A percentile compares a stretch with the other conserved stretches of the same genome.
These are phyloP conservation scores for Podaxis rugospora DNA, from an alignment of 768 basidiomycete species.

Conservation along the genomic window DNA sequence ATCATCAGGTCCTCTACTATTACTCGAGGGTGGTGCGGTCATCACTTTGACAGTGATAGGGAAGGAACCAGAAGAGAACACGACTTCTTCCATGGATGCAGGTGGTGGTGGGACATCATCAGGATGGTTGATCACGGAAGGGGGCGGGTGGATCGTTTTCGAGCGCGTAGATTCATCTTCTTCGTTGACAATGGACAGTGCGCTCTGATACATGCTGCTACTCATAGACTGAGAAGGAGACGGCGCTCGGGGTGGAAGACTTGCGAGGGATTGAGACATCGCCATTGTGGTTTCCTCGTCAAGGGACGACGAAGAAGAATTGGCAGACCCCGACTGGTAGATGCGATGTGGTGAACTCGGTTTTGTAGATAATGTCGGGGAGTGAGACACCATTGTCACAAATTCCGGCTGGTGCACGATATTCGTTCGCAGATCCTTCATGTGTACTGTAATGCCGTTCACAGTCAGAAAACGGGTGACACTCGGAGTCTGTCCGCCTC, in stretches of 20 bases:
- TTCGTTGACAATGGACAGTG: conserved; percentile 7
- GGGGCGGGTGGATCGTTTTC: neutral
- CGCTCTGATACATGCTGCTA: conserved; percentile 79
- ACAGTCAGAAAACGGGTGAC: conserved; percentile 49
- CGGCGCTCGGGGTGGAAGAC: conserved; percentile 44
- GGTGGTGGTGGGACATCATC: neutral
- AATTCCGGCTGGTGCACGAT: neutral
- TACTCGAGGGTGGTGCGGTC: conserved; percentile 34
- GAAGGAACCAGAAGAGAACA: conserved; percentile 61
- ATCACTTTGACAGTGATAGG: conserved; percentile 54
- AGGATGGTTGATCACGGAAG: neutral
- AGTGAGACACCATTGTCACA: neutral
- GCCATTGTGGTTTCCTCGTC: conserved; percentile 61
- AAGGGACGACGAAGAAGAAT: conserved; percentile 54
- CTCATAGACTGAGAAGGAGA: conserved; percentile 45
- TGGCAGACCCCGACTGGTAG: conserved; percentile 35
- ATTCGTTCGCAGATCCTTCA: neutral
- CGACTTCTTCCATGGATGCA: conserved; percentile 30
- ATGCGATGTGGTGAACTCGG: conserved; percentile 20
- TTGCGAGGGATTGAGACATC: conserved; percentile 75
- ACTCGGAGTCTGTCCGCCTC: conserved; percentile 17
- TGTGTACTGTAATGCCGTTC: conserved; percentile 47
- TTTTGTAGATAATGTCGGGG: conserved; percentile 16
- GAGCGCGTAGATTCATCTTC: neutral
- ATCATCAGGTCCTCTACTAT: neutral